These are phyloP conservation scores for Meyerozyma elateridarum DNA, from an alignment of 1,139 yeast species.

Conservation along the genomic window DNA sequence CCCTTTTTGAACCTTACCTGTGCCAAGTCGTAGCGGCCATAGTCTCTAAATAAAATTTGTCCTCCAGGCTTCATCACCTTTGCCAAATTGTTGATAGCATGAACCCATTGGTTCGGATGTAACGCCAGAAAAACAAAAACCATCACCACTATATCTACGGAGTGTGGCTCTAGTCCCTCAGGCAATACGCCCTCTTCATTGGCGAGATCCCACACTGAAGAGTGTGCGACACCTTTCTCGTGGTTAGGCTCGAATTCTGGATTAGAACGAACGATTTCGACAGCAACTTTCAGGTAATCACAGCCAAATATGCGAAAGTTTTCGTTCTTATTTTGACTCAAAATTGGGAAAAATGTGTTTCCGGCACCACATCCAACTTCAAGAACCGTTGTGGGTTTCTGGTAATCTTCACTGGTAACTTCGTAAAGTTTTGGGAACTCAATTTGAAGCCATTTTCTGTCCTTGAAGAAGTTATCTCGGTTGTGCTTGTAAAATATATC, in stretches of 20 bases:
- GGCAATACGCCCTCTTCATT: conserved; percentile 73
- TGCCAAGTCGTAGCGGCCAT: conserved; percentile 93
- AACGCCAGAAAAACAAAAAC: conserved; percentile 91
- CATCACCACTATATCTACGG: conserved; percentile 89
- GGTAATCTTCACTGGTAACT: conserved; percentile 60
- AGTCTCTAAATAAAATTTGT: conserved; percentile 81
- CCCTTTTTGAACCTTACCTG: conserved; percentile 91
- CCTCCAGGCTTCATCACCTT: conserved; percentile 91
- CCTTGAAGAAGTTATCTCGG: conserved; percentile 90
- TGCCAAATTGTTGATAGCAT: conserved; percentile 66
- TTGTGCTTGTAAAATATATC: conserved; percentile 89
- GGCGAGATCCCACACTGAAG: conserved; percentile 95
- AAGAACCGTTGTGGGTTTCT: conserved; percentile 68
- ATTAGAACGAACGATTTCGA: conserved; percentile 69
- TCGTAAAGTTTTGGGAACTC: conserved; percentile 86
- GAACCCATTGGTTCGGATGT: conserved; percentile 86
- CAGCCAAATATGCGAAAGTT: conserved; percentile 74
- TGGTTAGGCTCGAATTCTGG: conserved; percentile 48
- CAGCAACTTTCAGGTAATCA: conserved; percentile 88
- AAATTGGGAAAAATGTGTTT: conserved; percentile 87
- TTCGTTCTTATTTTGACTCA: conserved; percentile 78
- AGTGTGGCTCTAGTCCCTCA: conserved; percentile 72
- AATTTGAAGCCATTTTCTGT: conserved; percentile 91
- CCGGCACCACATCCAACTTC: conserved; percentile 99
- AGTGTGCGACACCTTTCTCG: conserved; percentile 59